Base-by-base conservation (phyloP, 2,329 filamentous ascomycete genomes). In the Lojkania enalia region DNA sequence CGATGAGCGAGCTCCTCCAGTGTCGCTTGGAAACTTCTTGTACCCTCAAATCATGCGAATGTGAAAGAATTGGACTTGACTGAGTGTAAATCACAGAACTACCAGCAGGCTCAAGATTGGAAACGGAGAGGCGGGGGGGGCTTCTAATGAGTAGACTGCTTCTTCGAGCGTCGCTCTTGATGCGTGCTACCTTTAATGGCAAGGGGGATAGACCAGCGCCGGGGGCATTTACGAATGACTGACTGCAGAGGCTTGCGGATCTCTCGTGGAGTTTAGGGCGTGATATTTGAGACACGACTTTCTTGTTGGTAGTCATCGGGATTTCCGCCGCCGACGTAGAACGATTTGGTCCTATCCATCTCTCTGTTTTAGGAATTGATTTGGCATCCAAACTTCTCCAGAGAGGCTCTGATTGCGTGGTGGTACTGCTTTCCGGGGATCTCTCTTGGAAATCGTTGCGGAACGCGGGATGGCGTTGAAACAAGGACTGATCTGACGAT, bases 201-300 rank as follows among this genome's bases (percentile, higher is more conserved):
- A 76, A 51, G 13, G 73, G 71, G 13, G 74, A 74, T 1, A 76
- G 58, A 7, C 71, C 71, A 12, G 64, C 62, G 20, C 68, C 66
- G 9, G 74, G 74, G 5, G 68, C 71, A 31, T 61, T 58, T n/a
- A 70, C 71, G 12, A 63, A 63, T 6, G 41, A 36, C 35, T 60
- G 57, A 33, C 54, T 57, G 20, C 52, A 60, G 5, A 61, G 45
- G 36, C 60, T 67, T 7, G 54, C 48, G 12, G 62, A 63, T 49
- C 61, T 53, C 25, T 51, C 50, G 21, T 60, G 62, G 1, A 58
- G 44, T 15, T 52, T 48, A 19, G 60, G 58, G 6, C 56, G 59
- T 27, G 43, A 13, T 9, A 46, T 4, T 32, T 41, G 46, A 27
- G 38, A 39, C 32, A 46, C 20, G n/a, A 9, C 31, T 14, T 40